phyloP scores from a whole-genome alignment of 2,329 filamentous ascomycete genomes.

The Whalleya microplaca region DNA sequence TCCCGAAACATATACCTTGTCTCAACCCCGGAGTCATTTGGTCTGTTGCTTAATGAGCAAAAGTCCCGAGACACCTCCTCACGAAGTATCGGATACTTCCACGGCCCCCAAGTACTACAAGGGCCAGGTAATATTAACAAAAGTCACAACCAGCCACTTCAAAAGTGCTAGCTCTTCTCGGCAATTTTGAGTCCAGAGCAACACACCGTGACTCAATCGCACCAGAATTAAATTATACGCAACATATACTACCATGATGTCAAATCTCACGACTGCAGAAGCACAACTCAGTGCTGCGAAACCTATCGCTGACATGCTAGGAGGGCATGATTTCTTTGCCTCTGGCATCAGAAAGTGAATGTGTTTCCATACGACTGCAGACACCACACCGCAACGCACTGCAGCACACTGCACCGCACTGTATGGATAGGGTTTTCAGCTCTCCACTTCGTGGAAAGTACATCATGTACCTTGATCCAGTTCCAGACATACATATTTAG shows the following conservation, averaged over 20 bases:
- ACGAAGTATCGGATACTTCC: conserved; percentile 5
- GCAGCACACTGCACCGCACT: background rate
- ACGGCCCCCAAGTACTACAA: conserved; percentile 2
- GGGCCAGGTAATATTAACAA: background rate
- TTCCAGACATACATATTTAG: too few relatives aligned
- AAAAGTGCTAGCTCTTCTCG: background rate
- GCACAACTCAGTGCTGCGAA: too few relatives aligned
- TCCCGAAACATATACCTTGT: conserved; percentile 12
- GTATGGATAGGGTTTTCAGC: background rate
- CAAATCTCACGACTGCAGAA: too few relatives aligned
- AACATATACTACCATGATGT: background rate
- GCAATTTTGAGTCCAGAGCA: background rate
- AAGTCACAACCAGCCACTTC: background rate
- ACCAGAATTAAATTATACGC: background rate
- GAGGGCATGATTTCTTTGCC: too few relatives aligned
- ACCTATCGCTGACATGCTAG: too few relatives aligned
- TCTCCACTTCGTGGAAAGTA: too few relatives aligned
- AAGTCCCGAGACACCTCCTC: conserved; percentile 20
- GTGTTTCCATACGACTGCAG: background rate
- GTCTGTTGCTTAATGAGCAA: background rate
- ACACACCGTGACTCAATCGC: background rate
- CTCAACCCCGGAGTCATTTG: conserved; percentile 5
- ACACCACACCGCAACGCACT: too few relatives aligned
- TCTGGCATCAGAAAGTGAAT: too few relatives aligned
- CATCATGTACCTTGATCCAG: too few relatives aligned